Percentiles rank a stretch among this genome's conserved stretches.
These are phyloP conservation scores for Talaromyces sp. DNA, from an alignment of 2,329 filamentous ascomycete species.

Conservation along the genomic window DNA sequence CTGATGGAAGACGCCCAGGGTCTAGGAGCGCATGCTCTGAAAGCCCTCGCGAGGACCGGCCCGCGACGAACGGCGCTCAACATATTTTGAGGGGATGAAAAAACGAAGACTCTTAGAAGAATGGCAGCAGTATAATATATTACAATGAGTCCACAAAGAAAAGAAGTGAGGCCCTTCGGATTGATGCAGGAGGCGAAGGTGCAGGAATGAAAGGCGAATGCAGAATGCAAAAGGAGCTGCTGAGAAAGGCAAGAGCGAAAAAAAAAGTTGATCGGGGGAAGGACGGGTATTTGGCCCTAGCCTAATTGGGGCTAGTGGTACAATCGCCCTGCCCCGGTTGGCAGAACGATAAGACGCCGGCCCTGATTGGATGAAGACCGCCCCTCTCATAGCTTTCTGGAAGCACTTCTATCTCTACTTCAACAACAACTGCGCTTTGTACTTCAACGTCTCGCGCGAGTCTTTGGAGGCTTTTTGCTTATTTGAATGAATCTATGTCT, in stretches of 20 bases:
- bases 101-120: constrained; percentile 1
- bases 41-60: constrained; percentile 31
- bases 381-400: not conserved
- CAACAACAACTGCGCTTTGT: not conserved
- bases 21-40: constrained; percentile 29
- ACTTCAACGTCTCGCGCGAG: not conserved
- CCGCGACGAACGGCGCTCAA: constrained; percentile 33
- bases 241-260: constrained; percentile 4
- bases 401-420: not conserved
- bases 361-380: not conserved
- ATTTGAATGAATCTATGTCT: not conserved
- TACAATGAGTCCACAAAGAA: not conserved
- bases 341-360: not conserved
- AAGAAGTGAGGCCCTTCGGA: not conserved
- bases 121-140: not conserved
- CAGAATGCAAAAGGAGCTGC: not conserved
- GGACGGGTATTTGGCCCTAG: not conserved
- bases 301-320: not conserved
- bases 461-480: not conserved
- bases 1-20: constrained; percentile 20
- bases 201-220: not conserved
- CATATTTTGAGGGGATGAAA: constrained; percentile 21
- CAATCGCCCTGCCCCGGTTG: not conserved
- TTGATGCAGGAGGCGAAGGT: not conserved
- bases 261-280: constrained; percentile 10